Evolutionary conservation across 257 asterid genomes (phyloP).

Genomic region (Petrea volubilis): DNA sequence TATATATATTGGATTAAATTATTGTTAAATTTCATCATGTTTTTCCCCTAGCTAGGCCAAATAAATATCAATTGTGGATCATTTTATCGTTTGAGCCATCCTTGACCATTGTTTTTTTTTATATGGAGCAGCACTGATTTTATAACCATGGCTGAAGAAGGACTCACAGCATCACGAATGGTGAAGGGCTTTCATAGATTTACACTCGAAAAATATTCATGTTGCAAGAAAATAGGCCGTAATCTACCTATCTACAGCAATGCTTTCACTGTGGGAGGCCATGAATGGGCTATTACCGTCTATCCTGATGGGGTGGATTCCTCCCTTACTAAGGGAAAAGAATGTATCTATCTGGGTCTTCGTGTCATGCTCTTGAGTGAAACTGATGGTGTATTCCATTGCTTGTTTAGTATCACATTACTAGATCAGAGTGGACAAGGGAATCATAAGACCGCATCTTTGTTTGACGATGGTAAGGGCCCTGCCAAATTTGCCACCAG

Average conservation of each 20-base stretch:
- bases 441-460: neutral
- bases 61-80: no score
- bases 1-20: no score
- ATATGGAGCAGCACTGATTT: no score
- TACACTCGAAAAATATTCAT: conserved; percentile 4
- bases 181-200: conserved; percentile 1
- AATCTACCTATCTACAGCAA: neutral
- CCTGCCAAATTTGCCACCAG: neutral
- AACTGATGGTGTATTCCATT: neutral
- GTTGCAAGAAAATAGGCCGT: no score
- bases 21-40: no score
- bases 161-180: neutral
- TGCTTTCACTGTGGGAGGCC: neutral
- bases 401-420: neutral
- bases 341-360: neutral
- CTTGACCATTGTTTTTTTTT: no score
- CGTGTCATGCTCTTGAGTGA: neutral
- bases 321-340: neutral
- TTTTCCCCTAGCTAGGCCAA: no score
- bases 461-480: neutral
- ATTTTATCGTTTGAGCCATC: no score
- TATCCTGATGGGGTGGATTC: neutral
- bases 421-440: neutral
- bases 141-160: no score
- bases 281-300: neutral